These are phyloP conservation scores for Sapria himalayana DNA, from an alignment of 345 rosid genomes.

Conservation along the genomic window DNA sequence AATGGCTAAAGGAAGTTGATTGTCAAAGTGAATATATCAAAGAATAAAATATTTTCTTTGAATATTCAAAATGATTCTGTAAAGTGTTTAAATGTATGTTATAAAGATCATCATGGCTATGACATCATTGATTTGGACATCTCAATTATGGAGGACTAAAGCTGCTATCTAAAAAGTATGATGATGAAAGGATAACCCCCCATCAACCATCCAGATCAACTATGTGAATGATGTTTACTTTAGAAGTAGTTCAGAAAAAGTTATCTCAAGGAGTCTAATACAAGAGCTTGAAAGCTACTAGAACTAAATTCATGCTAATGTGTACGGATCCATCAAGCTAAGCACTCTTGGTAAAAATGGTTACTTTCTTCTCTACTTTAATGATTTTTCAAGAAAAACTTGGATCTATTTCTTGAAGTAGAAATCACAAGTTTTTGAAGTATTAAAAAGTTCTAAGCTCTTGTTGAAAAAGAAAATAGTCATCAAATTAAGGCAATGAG, in stretches of 20 bases:
- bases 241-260: neutral
- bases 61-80: no score
- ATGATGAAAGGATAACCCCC: no score
- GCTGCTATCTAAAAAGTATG: no score
- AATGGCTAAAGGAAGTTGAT: no score
- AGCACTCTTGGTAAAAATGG: neutral
- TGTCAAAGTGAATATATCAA: neutral
- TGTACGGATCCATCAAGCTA: neutral
- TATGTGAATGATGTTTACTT: no score
- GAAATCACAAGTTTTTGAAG: neutral
- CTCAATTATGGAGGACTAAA: no score
- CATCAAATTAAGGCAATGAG: neutral
- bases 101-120: no score
- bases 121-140: no score
- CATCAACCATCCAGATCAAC: no score
- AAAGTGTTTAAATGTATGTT: no score
- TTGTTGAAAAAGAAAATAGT: constrained; percentile 1
- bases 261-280: neutral
- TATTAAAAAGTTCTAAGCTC: neutral
- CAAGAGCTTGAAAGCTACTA: neutral
- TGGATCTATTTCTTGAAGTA: neutral
- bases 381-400: no score
- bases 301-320: neutral
- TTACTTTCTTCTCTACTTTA: no score
- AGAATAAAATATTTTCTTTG: constrained; percentile 1